Evolutionary conservation across 2,329 filamentous ascomycete species (phyloP), one percentile per base, ranked within the genome.

Genomic region (Xylariaceae sp.): DNA sequence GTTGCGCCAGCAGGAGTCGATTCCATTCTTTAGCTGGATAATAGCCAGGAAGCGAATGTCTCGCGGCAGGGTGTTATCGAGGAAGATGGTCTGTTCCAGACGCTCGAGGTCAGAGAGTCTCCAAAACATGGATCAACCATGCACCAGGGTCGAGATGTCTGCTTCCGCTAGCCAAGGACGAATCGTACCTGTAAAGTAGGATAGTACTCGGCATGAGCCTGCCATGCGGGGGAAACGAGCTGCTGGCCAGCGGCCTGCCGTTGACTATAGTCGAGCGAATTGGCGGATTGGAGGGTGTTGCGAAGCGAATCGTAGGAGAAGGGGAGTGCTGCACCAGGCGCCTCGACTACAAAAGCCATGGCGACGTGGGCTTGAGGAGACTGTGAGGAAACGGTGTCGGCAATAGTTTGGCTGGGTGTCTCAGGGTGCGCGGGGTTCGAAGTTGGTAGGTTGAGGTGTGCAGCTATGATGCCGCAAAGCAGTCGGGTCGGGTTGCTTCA

Each of bases 21-120:
- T 92, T 57, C 92, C 94, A 73, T 97, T 97, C 73, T 97, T 97
- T 56, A 99, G 81, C 72, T 96, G 90, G 66, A 97, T 96, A 59
- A 97, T 85, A 57, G 93, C 89, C 9, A 97, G 86, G 69, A 96
- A 92, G 62, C 94, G 89, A 56, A 93, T 83, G 68, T 95, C 87
- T 59, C 84, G 76, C 1, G 90, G 89, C 1, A 95, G 78, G 1
- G 85, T 85, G 62, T 85, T 86, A 76, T 96, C 89, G 64, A 96
- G 82, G 72, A 92, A 97, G 41, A 91, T 83, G 66, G 87, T 82
- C 88, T 95, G 69, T 37, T 39, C 48, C 8, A 35, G 45, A 23
- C 44, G 4, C 15, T 35, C 23, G 47, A 8, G 7, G 57, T 61
- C 56, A 56, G 51, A 17, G 37, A 6, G 5, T 51, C 13, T 35